These are phyloP conservation scores for Isabelozyma pseudorhagii DNA, from an alignment of 805 yeast species.

Conservation along the genomic window DNA sequence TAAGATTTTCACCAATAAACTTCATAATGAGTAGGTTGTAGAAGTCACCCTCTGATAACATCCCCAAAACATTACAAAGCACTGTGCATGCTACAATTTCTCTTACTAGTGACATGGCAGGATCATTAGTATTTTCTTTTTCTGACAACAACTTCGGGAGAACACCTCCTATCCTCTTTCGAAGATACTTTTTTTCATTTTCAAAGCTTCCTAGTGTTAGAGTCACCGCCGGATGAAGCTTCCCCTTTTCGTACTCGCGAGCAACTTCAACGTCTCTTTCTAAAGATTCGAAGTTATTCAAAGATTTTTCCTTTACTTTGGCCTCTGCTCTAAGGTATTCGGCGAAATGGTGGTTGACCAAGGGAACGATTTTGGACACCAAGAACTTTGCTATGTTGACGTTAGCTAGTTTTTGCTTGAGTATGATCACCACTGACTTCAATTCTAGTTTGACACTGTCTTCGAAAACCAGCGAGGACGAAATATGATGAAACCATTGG, in stretches of 20 bases:
- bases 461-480: slow-evolving; percentile 26
- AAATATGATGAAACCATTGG: slow-evolving; percentile 53
- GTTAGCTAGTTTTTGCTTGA: slow-evolving; percentile 40
- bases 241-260: slow-evolving; percentile 45
- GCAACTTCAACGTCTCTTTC: slow-evolving; percentile 43
- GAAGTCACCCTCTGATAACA: slow-evolving; percentile 69
- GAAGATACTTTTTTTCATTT: slow-evolving; percentile 50
- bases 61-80: slow-evolving; percentile 48
- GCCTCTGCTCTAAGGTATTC: slow-evolving; percentile 46
- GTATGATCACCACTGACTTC: slow-evolving; percentile 32
- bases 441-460: slow-evolving; percentile 45
- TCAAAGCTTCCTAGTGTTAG: slow-evolving; percentile 17
- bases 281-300: slow-evolving; percentile 10
- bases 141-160: slow-evolving; percentile 50
- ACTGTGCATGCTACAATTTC: slow-evolving; percentile 59
- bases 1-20: slow-evolving; percentile 59
- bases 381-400: slow-evolving; percentile 57
- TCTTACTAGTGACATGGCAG: slow-evolving; percentile 49
- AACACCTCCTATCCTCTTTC: slow-evolving; percentile 37
- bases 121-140: slow-evolving; percentile 44
- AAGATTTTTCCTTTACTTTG: slow-evolving; percentile 19
- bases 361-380: slow-evolving; percentile 59
- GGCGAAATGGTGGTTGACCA: slow-evolving; percentile 61
- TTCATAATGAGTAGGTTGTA: slow-evolving; percentile 66
- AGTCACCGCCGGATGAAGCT: slow-evolving; percentile 55